Base-by-base conservation (phyloP, 371 early-diverging fungal species). In the Circinella umbellata region DNA sequence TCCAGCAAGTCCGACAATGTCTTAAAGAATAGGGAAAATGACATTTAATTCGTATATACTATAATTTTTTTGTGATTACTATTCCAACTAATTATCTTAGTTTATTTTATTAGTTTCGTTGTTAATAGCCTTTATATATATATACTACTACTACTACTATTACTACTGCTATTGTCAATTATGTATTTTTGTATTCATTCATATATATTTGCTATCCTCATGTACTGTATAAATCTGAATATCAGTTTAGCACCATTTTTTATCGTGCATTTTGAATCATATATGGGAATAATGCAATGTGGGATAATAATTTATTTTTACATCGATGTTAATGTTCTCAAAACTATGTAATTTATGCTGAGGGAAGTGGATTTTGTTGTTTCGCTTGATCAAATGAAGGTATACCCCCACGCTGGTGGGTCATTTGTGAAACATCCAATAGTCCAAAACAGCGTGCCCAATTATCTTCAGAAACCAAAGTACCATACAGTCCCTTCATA, bases 401-500 rank as follows among this genome's bases (percentile, higher is more conserved):
- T 13, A n/a, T 8, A 53, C 8, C 15, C 53, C 53, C 6, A 15
- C 20, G 27, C 5, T 53, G 42, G 1, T 42, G 42, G 42, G 42
- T 42, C 42, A 51, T 27, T 34, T 57, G n/a, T 7, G 57, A 34
- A 57, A n/a, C 57, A 66, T 76, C 79, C 37, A 64, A 39, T 49
- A 73, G 53, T 14, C 81, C 81, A 70, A 82, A 82, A 48, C 76
- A 76, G 38, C 74, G 75, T 13, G 64, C 71, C 83, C 83, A 83
- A 35, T 83, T 79, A 47, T 83, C 81, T 34, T 75, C 76, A 34
- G 80, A 75, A 1, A 83, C 76, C 37, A 83, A 64, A n/a, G 79
- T 76, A 8, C 83, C 83, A 63, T 80, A 83, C 3, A 83, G 54
- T 5, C 78, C 75, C 46, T 79, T 83, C 83, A 83, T 83, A 36